phyloP scores from a whole-genome alignment of 768 basidiomycete genomes.

The Tulasnella sp. region DNA sequence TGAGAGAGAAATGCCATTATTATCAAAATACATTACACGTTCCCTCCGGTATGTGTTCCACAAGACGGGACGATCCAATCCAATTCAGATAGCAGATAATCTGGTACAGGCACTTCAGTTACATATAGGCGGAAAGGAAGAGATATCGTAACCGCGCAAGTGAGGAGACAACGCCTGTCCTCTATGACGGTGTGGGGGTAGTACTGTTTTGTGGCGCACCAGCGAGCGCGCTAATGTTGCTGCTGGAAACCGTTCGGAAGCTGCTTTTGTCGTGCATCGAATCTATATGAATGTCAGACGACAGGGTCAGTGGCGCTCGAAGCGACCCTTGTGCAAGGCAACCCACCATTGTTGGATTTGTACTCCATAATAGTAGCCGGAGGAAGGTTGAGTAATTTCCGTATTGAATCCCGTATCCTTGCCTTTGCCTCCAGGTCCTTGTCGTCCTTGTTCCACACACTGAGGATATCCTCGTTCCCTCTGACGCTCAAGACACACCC shows the following conservation, averaged over 20 bases:
- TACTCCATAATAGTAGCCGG: conserved; percentile 80
- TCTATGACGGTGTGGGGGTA: no score
- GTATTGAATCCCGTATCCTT: conserved; percentile 68
- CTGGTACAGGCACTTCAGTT: no score
- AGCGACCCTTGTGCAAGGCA: not conserved
- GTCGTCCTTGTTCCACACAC: conserved; percentile 82
- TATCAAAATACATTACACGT: no score
- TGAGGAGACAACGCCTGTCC: no score
- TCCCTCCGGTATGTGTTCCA: no score
- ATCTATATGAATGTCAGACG: conserved; percentile 35
- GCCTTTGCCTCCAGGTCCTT: conserved; percentile 63
- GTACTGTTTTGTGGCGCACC: no score
- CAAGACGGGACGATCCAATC: no score
- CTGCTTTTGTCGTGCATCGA: conserved; percentile 83
- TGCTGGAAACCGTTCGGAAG: conserved; percentile 39
- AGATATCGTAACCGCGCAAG: no score
- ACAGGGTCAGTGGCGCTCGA: not conserved
- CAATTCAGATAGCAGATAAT: no score
- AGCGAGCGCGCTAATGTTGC: not conserved
- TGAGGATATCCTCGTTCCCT: conserved; percentile 87
- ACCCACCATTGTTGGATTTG: no score
- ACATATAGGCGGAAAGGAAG: no score
- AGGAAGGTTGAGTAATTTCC: conserved; percentile 62
- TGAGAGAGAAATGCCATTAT: no score
- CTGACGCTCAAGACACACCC: conserved; percentile 92